phyloP scores from a whole-genome alignment of 257 asterid species.

The Anisodus acutangulus region DNA sequence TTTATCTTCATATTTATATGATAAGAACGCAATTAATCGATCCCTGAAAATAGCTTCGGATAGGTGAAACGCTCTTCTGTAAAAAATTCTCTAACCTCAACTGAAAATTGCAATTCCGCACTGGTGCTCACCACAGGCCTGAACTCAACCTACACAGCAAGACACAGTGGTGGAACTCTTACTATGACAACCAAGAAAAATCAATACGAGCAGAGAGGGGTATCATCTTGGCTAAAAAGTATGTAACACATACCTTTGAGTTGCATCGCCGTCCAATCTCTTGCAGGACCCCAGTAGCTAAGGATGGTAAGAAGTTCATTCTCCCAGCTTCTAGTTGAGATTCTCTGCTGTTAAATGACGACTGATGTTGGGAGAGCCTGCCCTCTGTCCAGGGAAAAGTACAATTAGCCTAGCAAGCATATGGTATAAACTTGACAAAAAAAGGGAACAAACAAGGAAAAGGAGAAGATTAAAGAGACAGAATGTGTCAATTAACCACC shows the following conservation, averaged over 20 bases:
- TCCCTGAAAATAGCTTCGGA: background rate
- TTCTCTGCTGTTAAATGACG: constrained; percentile 50
- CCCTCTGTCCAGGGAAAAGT: constrained; percentile 44
- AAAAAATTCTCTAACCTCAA: constrained; percentile 66
- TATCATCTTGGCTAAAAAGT: constrained; percentile 18
- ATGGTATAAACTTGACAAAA: background rate
- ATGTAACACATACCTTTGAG: constrained; percentile 62
- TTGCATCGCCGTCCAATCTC: constrained; percentile 91
- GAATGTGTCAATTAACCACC: background rate
- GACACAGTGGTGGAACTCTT: constrained; percentile 9
- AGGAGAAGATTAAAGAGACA: background rate
- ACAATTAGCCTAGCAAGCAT: constrained; percentile 25
- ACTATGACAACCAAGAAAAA: constrained; percentile 20
- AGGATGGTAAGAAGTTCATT: constrained; percentile 53
- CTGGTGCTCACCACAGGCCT: constrained; percentile 70
- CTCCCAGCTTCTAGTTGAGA: constrained; percentile 64
- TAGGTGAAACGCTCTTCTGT: background rate
- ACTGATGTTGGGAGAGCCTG: constrained; percentile 48
- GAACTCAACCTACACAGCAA: constrained; percentile 73
- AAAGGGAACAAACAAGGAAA: constrained; percentile 7
- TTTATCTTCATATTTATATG: background rate
- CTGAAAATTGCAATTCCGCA: constrained; percentile 74
- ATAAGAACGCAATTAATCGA: background rate
- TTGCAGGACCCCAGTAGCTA: constrained; percentile 73
- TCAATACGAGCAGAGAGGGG: background rate